Base-by-base conservation (phyloP, 2,329 filamentous ascomycete species). In the Leptodontidium sp. region DNA sequence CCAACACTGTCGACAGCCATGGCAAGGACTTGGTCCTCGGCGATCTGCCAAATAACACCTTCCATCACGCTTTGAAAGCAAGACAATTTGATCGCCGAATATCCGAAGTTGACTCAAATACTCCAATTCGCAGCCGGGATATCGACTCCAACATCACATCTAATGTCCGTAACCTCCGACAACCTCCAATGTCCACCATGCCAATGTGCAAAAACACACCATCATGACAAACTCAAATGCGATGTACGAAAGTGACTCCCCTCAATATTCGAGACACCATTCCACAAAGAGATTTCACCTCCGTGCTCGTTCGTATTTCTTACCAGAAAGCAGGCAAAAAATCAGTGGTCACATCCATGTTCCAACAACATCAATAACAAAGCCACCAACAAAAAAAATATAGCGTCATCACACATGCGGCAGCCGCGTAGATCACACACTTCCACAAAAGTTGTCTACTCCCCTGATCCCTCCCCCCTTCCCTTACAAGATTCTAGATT, bases 381-480 rank as follows among this genome's bases (percentile, higher is more conserved):
- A 26, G 24, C 57, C 57, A 32, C 29, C 29, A 32, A 32, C 29
- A 3, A 32, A 32, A 59, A 59, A 59, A 38, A 59, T 26, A 43
- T 45, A 40, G 35, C 14, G 43, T 59, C 57, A 59, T 17, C 57
- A 43, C 57, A 45, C 21, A 59, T 43, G 57, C 57, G 45, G 57
- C 21, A 43, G 38, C 21, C 21, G 38, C 57, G 57, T 55, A 55
- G 52, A 55, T 55, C 52, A 12, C 38, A 55, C 52, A 55, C 29
- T n/a, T 55, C 26, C 52, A 55, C 24, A 29, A 53, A 29, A 55
- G 15, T 9, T 40, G 38, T 6, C 38, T n/a, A 35, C 11, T 35
- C 26, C 52, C 29, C 52, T 55, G 52, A 55, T 35, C 52, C 29
- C 52, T 55, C 17, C 29, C 29, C 21, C 21, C 21, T 21, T 32